Percentiles rank a stretch among this genome's conserved stretches.
Evolutionary conservation across 1,284 basidiomycete genomes (phyloP).

Genomic region (Sparassis latifolia): DNA sequence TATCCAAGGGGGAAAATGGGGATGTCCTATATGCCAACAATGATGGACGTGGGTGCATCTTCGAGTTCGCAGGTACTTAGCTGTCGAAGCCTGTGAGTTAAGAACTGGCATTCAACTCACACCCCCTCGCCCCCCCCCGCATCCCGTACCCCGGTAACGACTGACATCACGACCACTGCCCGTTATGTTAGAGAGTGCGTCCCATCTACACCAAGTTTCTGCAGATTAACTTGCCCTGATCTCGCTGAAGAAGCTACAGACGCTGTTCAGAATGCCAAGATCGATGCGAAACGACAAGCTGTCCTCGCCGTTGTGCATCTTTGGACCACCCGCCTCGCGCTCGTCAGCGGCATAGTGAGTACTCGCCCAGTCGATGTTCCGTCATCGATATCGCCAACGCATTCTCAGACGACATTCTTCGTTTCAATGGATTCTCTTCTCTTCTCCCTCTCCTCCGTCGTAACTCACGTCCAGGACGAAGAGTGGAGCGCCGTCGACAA

Average conservation of each 20-base stretch:
- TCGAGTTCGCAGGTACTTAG: no score
- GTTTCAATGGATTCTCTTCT: constrained; percentile 28
- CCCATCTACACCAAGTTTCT: no score
- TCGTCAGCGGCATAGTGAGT: constrained; percentile 11
- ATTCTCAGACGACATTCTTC: neutral
- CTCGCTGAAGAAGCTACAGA: neutral
- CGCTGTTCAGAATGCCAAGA: neutral
- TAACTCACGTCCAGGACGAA: constrained; percentile 6
- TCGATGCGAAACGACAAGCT: constrained; percentile 5
- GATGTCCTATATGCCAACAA: no score
- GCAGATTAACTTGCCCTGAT: no score
- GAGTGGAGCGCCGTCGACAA: constrained; percentile 16
- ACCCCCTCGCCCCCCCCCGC: no score
- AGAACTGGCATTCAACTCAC: no score
- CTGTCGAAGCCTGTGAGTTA: no score
- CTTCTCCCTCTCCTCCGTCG: constrained; percentile 22
- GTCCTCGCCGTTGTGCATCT: constrained; percentile 8
- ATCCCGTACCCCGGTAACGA: no score
- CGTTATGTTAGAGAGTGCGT: no score
- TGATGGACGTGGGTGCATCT: no score
- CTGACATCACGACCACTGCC: no score
- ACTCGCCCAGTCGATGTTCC: neutral
- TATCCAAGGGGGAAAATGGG: no score
- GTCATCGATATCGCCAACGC: neutral
- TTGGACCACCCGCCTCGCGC: constrained; percentile 7